These are phyloP conservation scores for Emergomyces africanus DNA, from an alignment of 2,329 filamentous ascomycete genomes.

Conservation along the genomic window DNA sequence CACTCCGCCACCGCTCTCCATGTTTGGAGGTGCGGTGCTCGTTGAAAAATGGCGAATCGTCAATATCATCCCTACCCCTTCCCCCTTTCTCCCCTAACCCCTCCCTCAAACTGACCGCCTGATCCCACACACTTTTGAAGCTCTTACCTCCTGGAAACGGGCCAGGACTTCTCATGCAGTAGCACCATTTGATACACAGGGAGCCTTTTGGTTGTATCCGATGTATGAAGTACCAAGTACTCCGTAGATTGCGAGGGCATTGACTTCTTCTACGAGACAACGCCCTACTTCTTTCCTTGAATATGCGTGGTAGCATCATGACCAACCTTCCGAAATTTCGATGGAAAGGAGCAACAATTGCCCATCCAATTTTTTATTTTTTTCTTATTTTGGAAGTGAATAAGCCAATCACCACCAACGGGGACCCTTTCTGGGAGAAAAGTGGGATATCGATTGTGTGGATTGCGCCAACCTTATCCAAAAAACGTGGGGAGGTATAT, in stretches of 20 bases:
- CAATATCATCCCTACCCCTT: not conserved
- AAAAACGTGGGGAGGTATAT: too few relatives aligned
- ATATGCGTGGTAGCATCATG: not conserved
- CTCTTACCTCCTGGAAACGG: not conserved
- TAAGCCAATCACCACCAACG: not conserved
- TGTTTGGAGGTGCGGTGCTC: not conserved
- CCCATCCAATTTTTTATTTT: not conserved
- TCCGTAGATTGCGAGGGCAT: not conserved
- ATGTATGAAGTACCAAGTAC: too few relatives aligned
- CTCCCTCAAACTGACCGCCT: not conserved
- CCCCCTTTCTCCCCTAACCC: not conserved
- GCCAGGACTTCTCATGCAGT: not conserved
- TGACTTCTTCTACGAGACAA: not conserved
- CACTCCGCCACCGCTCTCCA: not conserved
- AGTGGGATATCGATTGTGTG: too few relatives aligned
- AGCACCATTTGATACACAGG: not conserved
- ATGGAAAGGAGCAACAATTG: not conserved
- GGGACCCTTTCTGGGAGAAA: not conserved
- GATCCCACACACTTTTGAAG: not conserved
- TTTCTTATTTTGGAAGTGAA: not conserved
- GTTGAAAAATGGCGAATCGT: not conserved
- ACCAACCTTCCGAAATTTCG: not conserved
- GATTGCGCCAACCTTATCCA: too few relatives aligned
- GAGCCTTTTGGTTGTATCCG: not conserved
- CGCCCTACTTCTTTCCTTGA: not conserved